Evolutionary conservation across 1,139 yeast genomes (phyloP).

Genomic region (Saccharomycopsis phalli): DNA sequence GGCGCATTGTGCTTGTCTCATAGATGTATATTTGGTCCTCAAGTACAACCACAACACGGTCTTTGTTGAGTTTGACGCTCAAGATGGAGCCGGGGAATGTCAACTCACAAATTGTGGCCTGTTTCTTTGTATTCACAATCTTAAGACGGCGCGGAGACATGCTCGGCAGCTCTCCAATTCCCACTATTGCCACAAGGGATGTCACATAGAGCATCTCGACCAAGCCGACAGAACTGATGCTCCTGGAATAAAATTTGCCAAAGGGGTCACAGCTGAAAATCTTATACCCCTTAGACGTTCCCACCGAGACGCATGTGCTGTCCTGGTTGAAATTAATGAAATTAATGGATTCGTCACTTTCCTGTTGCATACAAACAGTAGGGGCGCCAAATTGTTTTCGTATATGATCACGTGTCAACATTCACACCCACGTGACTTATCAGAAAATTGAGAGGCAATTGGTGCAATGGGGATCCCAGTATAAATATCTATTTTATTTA

Average conservation of each 20-base stretch:
- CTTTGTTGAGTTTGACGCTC: constrained; percentile 66
- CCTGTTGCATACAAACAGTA: too few relatives aligned
- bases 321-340: constrained; percentile 56
- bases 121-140: constrained; percentile 60
- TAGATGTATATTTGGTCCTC: constrained; percentile 85
- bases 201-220: constrained; percentile 67
- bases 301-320: constrained; percentile 52
- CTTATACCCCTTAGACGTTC: constrained; percentile 44
- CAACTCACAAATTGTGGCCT: constrained; percentile 70
- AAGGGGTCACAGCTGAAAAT: constrained; percentile 56
- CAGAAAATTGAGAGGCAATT: too few relatives aligned
- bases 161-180: constrained; percentile 36
- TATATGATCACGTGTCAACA: too few relatives aligned
- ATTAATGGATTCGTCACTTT: constrained; percentile 23
- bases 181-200: constrained; percentile 57
- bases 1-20: constrained; percentile 79
- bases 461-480: too few relatives aligned
- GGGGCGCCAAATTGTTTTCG: too few relatives aligned
- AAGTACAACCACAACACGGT: constrained; percentile 65
- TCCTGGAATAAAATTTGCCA: constrained; percentile 37
- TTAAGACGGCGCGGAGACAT: constrained; percentile 41
- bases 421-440: too few relatives aligned
- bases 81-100: constrained; percentile 81
- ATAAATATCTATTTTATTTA: too few relatives aligned
- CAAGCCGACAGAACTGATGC: constrained; percentile 31